These are phyloP conservation scores for Thelonectria rubi DNA, from an alignment of 2,329 filamentous ascomycete genomes.

Conservation along the genomic window DNA sequence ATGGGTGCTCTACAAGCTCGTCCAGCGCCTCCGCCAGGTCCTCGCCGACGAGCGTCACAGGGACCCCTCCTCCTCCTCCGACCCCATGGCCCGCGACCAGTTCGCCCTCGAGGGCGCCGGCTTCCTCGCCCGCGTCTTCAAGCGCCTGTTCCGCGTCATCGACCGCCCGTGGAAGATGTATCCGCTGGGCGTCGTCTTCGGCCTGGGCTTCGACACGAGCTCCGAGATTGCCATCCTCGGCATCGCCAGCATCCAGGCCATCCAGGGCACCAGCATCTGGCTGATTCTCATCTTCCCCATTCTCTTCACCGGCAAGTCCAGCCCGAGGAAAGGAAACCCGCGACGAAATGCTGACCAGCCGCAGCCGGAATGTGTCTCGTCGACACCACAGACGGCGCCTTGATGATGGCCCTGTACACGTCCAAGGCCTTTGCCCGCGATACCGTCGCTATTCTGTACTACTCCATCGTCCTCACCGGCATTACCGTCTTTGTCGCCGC, in stretches of 20 bases:
- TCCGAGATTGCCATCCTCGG: slow-evolving; percentile 93
- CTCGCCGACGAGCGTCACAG: slow-evolving; percentile 52
- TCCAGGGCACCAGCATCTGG: slow-evolving; percentile 90
- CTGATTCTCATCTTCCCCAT: slow-evolving; percentile 91
- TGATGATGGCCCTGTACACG: slow-evolving; percentile 96
- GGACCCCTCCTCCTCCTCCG: slow-evolving; percentile 32
- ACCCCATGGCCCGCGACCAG: slow-evolving; percentile 49
- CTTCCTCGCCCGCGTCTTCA: slow-evolving; percentile 75
- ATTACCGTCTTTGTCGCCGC: slow-evolving; percentile 86
- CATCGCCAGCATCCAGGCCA: slow-evolving; percentile 87
- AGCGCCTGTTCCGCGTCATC: slow-evolving; percentile 78
- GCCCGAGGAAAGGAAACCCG: accelerated
- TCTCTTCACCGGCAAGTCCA: slow-evolving; percentile 79
- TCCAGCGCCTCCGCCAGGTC: slow-evolving; percentile 72
- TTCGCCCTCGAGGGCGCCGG: slow-evolving; percentile 81
- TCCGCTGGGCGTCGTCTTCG: slow-evolving; percentile 86
- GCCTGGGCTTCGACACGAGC: slow-evolving; percentile 93
- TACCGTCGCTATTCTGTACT: slow-evolving; percentile 90
- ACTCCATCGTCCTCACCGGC: slow-evolving; percentile 85
- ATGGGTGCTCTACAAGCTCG: slow-evolving; percentile 83
- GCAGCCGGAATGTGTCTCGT: slow-evolving; percentile 91
- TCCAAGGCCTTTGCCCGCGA: slow-evolving; percentile 81
- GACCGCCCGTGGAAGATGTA: slow-evolving; percentile 95
- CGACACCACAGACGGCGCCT: slow-evolving; percentile 89
- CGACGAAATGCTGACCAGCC: neutral